Conservation (phyloP, 2,329 filamentous ascomycete genomes). For the Penicillium sp. region DNA sequence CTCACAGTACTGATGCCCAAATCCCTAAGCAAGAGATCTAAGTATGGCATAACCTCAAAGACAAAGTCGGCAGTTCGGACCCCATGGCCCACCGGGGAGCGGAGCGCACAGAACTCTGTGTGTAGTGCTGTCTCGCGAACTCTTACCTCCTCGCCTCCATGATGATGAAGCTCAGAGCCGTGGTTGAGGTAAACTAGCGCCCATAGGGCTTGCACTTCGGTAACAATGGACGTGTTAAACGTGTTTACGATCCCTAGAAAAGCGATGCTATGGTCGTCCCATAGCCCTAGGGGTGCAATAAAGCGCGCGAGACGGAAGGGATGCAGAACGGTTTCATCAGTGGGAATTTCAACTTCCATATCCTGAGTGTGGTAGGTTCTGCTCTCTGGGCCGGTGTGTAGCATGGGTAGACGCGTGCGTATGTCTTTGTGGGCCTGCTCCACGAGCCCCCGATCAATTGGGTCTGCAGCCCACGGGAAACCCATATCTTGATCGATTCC, state of each 20-base stretch:
- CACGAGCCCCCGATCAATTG: conserved; percentile 24
- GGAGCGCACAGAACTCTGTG: conserved; percentile 65
- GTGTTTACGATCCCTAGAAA: conserved; percentile 5
- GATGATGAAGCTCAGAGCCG: conserved; percentile 7
- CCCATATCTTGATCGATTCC: conserved; percentile 45
- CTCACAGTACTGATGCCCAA: conserved; percentile 55
- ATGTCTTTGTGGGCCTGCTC: conserved; percentile 1
- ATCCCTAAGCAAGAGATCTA: conserved; percentile 65
- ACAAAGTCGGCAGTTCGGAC: conserved; percentile 56
- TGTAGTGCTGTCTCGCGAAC: conserved; percentile 56
- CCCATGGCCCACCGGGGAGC: conserved; percentile 60
- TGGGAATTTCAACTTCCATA: background rate
- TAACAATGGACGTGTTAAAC: background rate
- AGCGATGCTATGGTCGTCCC: conserved; percentile 8
- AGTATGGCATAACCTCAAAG: conserved; percentile 69
- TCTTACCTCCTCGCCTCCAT: conserved; percentile 6
- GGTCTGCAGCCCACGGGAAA: conserved; percentile 37
- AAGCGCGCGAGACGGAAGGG: conserved; percentile 9
- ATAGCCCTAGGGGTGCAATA: conserved; percentile 4
- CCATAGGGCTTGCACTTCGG: background rate
- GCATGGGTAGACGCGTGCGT: background rate
- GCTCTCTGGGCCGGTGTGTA: conserved; percentile 2
- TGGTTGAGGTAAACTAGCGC: conserved; percentile 1
- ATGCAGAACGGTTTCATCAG: conserved; percentile 3
- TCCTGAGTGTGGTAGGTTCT: conserved; percentile 1